Conservation (phyloP, 2,329 filamentous ascomycete genomes). For the Hymenoscyphus salicellus region DNA sequence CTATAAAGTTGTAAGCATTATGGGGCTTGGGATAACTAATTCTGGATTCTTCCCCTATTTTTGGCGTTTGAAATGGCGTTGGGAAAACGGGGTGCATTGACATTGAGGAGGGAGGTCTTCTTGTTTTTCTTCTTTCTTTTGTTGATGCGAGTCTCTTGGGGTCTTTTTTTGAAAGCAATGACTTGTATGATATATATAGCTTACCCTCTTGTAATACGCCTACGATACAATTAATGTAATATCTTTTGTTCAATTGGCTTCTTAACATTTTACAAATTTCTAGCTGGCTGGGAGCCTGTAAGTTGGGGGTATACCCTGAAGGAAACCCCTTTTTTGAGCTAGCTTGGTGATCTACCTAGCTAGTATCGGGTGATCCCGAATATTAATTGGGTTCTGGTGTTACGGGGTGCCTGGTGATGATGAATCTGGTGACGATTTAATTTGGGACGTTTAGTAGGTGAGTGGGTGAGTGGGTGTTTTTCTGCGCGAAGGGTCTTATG, state of each 20-base stretch:
- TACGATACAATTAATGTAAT: constrained; percentile 18
- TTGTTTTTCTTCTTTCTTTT: background rate
- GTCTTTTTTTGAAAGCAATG: background rate
- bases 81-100: background rate
- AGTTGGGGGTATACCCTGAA: too few relatives aligned
- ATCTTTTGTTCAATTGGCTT: background rate
- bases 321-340: too few relatives aligned
- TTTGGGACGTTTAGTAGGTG: too few relatives aligned
- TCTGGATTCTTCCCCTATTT: background rate
- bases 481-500: too few relatives aligned
- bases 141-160: background rate
- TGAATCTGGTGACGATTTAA: too few relatives aligned
- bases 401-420: too few relatives aligned
- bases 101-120: background rate
- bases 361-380: too few relatives aligned
- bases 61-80: background rate
- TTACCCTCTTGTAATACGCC: constrained; percentile 1
- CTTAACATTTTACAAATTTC: background rate
- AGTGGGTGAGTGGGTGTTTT: too few relatives aligned
- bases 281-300: too few relatives aligned
- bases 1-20: background rate
- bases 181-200: constrained; percentile 7
- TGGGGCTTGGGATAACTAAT: background rate
- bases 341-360: too few relatives aligned
- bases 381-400: too few relatives aligned